Base-by-base conservation (phyloP, 768 basidiomycete species). In the Leccinum fibrillosum region DNA sequence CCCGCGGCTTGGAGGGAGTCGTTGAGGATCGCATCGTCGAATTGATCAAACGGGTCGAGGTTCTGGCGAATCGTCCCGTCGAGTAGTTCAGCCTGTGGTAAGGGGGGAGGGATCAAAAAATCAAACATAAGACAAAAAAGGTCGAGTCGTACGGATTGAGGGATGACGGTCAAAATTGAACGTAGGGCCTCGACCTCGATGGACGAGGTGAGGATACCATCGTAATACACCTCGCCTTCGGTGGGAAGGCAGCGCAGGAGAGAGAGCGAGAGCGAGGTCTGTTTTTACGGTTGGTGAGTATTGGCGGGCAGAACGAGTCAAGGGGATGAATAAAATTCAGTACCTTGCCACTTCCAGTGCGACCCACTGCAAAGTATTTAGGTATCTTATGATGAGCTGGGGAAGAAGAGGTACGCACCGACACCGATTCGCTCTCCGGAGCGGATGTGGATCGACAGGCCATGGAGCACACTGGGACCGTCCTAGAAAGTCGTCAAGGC, bases 91-190 rank as follows among this genome's bases (percentile, higher is more conserved):
- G 75, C 68, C 66, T 73, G 8, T 8, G 9, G 30, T 30, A 30
- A 30, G 28, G 28, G 28, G 28, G 34, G 34, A 5, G 3, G 2
- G 44, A 42, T n/a, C 37, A 8, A 11, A 30, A 30, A 30, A 30
- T 11, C 3, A 30, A 30, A 30, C 30, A 4, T 11, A 30, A 30
- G 10, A 30, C 1, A 30, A 30, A 28, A 4, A 34, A 39, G 30
- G 7, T 1, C 12, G 30, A 26, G 12, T 9, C 54, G 9, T 44
- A 61, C 58, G 30, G 42, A 37, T 48, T 82, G 80, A 4, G 80
- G 81, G 34, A 83, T 86, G 61, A 86, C 83, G 4, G 85, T 86
- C 54, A 89, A 80, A 56, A 77, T 80, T 2, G 79, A 76, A 45
- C 86, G 74, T 48, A 88, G 71, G 7, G 74, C 77, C 60, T 86